These are phyloP conservation scores for Sphenostylis stenocarpa DNA, from an alignment of 306 rosid species.

Conservation along the genomic window DNA sequence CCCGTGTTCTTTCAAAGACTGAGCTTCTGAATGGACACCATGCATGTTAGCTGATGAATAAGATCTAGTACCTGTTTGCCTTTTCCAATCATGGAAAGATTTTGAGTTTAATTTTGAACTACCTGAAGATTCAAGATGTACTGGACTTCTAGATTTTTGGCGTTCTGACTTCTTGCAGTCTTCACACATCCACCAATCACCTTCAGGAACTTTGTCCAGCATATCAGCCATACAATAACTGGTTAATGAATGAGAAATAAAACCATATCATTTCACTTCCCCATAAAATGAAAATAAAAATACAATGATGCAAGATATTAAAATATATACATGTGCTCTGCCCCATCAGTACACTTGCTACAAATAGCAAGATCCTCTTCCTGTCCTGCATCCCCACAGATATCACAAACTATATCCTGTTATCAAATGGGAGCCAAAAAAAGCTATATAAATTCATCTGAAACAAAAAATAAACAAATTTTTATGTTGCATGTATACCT, in stretches of 20 bases:
- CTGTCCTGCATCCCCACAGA: conserved; percentile 38
- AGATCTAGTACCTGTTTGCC: not conserved
- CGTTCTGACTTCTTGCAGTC: conserved; percentile 20
- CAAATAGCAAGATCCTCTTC: conserved; percentile 28
- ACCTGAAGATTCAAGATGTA: not conserved
- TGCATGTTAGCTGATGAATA: not conserved
- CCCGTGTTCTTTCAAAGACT: not conserved
- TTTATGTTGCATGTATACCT: not conserved
- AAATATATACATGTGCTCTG: conserved; percentile 39
- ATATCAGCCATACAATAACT: conserved; percentile 38
- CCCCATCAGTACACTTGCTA: conserved; percentile 37
- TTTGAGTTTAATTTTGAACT: not conserved
- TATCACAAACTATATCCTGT: conserved; percentile 39
- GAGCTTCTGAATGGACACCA: not conserved
- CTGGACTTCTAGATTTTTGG: not conserved
- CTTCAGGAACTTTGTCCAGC: conserved; percentile 27
- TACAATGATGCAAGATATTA: not conserved
- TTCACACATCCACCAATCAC: conserved; percentile 39
- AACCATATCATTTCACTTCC: conserved; percentile 9
- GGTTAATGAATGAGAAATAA: conserved; percentile 20
- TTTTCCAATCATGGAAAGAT: not conserved
- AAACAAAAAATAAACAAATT: conserved; percentile 3
- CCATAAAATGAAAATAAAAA: not conserved
- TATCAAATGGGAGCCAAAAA: conserved; percentile 5
- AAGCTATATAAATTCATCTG: not conserved